Conservation (phyloP, 768 basidiomycete genomes). For the Mycena capillaripes region DNA sequence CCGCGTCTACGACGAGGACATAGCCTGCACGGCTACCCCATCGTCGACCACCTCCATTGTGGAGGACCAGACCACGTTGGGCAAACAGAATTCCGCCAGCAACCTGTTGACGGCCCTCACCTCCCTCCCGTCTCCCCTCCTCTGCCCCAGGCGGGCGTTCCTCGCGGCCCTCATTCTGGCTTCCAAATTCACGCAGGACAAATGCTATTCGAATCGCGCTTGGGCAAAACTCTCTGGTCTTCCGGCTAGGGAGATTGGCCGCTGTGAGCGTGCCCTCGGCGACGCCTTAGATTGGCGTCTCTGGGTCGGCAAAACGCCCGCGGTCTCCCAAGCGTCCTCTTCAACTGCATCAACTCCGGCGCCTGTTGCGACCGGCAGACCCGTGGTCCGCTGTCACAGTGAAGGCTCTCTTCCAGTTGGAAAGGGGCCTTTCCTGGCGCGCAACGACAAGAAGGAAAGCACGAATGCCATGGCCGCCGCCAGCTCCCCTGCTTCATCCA, state of each 20-base stretch:
- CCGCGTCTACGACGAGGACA: slow-evolving; percentile 51
- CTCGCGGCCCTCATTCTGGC: slow-evolving; percentile 91
- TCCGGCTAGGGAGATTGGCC: slow-evolving; percentile 86
- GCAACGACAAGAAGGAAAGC: slow-evolving; percentile 31
- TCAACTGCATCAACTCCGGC: slow-evolving; percentile 39
- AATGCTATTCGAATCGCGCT: slow-evolving; percentile 92
- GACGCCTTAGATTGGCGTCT: slow-evolving; percentile 92
- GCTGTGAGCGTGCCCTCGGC: slow-evolving; percentile 90
- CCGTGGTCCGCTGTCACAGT: slow-evolving; percentile 65
- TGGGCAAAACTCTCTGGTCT: slow-evolving; percentile 97
- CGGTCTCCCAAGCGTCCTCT: slow-evolving; percentile 35
- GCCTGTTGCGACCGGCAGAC: slow-evolving; percentile 44
- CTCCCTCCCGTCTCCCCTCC: slow-evolving; percentile 81
- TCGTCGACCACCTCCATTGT: slow-evolving; percentile 14
- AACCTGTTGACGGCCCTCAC: slow-evolving; percentile 32
- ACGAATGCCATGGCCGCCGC: neutral
- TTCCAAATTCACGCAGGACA: slow-evolving; percentile 93
- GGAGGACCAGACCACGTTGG: slow-evolving; percentile 18
- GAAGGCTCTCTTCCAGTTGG: slow-evolving; percentile 52
- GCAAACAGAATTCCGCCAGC: slow-evolving; percentile 23
- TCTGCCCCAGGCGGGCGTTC: slow-evolving; percentile 92
- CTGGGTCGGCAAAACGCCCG: slow-evolving; percentile 85
- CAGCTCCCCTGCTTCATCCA: slow-evolving; percentile 33
- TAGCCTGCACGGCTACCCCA: slow-evolving; percentile 34
- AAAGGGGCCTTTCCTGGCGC: slow-evolving; percentile 46